These are phyloP conservation scores for Starmera caribaea DNA, from an alignment of 805 yeast genomes.

Conservation along the genomic window DNA sequence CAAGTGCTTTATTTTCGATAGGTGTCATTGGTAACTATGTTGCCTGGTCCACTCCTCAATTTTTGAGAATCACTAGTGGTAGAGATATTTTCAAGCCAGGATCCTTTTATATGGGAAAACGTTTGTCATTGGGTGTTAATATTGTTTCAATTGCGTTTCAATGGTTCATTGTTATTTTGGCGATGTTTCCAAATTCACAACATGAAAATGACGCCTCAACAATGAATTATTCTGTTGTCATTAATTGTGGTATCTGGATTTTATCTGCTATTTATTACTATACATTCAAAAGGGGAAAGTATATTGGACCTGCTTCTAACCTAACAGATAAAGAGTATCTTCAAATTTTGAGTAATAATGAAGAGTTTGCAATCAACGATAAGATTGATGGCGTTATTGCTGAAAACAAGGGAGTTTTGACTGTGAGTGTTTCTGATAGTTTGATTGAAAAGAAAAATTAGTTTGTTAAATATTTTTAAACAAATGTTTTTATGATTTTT, in stretches of 20 bases:
- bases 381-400: background rate
- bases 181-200: slow-evolving; percentile 44
- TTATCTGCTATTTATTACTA: slow-evolving; percentile 40
- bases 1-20: slow-evolving; percentile 52
- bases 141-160: slow-evolving; percentile 37
- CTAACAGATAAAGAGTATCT: slow-evolving; percentile 12
- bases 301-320: slow-evolving; percentile 39
- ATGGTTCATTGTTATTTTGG: slow-evolving; percentile 36
- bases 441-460: no score
- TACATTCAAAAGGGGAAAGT: slow-evolving; percentile 40
- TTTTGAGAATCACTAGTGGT: slow-evolving; percentile 39
- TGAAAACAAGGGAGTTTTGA: background rate
- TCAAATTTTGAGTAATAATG: background rate
- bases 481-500: no score
- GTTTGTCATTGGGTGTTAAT: slow-evolving; percentile 31
- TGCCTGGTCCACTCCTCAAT: slow-evolving; percentile 52
- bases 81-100: slow-evolving; percentile 44
- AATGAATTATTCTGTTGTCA: slow-evolving; percentile 61
- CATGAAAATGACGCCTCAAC: slow-evolving; percentile 33
- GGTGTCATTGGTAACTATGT: slow-evolving; percentile 49
- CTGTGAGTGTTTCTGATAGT: no score
- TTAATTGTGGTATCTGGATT: slow-evolving; percentile 49
- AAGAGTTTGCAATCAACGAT: background rate
- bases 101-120: slow-evolving; percentile 45
- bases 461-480: no score